Conservation (phyloP, 148 eudicot species). For the Silene uniflora region DNA sequence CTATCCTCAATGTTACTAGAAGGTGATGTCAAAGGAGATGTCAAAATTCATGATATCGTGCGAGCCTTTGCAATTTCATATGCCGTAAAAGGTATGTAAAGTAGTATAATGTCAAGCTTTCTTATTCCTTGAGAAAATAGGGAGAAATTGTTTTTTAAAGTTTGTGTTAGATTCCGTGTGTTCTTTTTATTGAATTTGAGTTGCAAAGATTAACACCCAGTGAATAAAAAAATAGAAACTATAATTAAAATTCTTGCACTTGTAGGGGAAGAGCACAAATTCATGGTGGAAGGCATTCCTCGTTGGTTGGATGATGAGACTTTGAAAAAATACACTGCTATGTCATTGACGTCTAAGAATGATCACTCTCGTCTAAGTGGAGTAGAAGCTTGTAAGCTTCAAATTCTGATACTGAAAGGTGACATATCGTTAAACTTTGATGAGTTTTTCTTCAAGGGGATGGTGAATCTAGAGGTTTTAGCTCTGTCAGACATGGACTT, state of each 20-base stretch:
- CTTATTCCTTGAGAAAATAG: background rate
- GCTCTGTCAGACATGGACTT: background rate
- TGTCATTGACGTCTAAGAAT: background rate
- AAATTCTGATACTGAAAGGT: background rate
- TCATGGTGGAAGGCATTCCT: constrained; percentile 9
- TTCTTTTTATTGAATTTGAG: no score
- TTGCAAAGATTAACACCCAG: no score
- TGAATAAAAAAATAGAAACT: no score
- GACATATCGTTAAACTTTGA: background rate
- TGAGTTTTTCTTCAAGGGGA: background rate
- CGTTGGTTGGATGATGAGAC: constrained; percentile 3
- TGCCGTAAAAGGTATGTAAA: background rate
- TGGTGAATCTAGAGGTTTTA: constrained; percentile 9
- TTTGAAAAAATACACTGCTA: background rate
- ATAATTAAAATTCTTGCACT: background rate
- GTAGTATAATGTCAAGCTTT: background rate
- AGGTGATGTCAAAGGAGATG: no score
- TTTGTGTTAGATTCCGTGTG: no score
- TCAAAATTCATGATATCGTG: no score
- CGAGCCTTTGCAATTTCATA: no score
- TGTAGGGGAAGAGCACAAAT: background rate
- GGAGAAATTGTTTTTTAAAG: no score
- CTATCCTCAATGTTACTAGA: no score
- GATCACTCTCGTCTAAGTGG: constrained; percentile 9
- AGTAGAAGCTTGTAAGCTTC: background rate